Conservation (phyloP, 805 yeast genomes). For the Huiozyma naganishii region DNA sequence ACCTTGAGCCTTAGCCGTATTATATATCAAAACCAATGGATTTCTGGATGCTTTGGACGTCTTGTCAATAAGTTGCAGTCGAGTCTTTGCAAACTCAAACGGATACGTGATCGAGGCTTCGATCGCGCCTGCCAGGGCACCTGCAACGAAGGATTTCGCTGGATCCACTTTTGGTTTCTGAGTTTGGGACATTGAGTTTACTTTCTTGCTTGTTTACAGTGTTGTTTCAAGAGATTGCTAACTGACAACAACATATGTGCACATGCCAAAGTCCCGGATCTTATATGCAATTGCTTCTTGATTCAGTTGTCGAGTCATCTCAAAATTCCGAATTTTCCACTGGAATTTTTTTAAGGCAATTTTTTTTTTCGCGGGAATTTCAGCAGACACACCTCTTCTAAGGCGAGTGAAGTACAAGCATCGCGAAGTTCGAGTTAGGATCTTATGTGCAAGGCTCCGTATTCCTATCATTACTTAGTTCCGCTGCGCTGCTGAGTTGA, state of each 20-base stretch:
- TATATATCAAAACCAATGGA: constrained; percentile 71
- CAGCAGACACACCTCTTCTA: background rate
- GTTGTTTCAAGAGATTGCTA: too few relatives aligned
- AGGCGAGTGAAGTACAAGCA: too few relatives aligned
- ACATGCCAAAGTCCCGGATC: background rate
- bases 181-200: constrained; percentile 3
- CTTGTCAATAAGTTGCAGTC: constrained; percentile 73
- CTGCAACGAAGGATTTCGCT: constrained; percentile 77
- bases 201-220: too few relatives aligned
- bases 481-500: too few relatives aligned
- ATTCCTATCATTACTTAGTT: too few relatives aligned
- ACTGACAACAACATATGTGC: background rate
- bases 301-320: too few relatives aligned
- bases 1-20: constrained; percentile 71
- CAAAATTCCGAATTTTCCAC: background rate
- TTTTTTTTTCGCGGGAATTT: background rate
- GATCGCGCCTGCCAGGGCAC: constrained; percentile 93
- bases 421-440: too few relatives aligned
- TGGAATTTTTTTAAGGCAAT: background rate
- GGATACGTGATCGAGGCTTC: constrained; percentile 92
- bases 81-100: constrained; percentile 91
- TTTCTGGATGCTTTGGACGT: constrained; percentile 58
- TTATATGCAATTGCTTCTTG: background rate
- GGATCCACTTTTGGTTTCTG: constrained; percentile 42
- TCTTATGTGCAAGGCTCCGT: too few relatives aligned